Percentiles rank a stretch among this genome's conserved stretches.
phyloP scores from a whole-genome alignment of 495 filamentous ascomycete species.

The Chaetomium fimeti region DNA sequence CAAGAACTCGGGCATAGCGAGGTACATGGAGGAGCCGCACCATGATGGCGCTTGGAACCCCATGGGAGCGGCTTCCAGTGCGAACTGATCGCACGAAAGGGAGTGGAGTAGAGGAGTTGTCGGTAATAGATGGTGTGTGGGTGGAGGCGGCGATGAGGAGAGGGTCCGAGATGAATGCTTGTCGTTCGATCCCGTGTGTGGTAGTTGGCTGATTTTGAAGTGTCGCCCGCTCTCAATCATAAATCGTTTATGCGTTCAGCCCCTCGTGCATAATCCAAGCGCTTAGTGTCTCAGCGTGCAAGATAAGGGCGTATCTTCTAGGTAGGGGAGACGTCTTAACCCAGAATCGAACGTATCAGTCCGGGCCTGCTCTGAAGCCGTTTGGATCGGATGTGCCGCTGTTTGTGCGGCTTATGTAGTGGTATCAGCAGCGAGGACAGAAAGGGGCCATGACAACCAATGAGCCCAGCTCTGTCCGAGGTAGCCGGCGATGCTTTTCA shows the following conservation, averaged over 20 bases:
- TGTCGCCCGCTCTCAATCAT: not conserved
- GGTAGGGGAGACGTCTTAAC: too few species aligned
- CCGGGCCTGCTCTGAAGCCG: too few species aligned
- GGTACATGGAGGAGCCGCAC: conserved; percentile 7
- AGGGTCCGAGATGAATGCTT: not conserved
- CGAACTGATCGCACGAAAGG: not conserved
- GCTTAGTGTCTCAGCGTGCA: too few species aligned
- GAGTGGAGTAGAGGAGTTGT: not conserved
- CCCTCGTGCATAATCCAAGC: not conserved
- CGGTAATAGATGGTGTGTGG: not conserved
- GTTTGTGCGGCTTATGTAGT: conserved; percentile 28
- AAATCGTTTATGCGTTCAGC: not conserved
- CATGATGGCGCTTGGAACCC: conserved; percentile 9
- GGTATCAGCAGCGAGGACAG: conserved; percentile 27
- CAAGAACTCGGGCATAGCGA: conserved; percentile 4
- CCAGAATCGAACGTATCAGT: too few species aligned
- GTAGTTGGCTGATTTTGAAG: not conserved
- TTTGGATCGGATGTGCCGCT: not conserved
- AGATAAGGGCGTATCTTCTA: too few species aligned
- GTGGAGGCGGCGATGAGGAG: not conserved
- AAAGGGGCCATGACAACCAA: conserved; percentile 30
- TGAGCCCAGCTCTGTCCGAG: conserved; percentile 37
- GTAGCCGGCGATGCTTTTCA: conserved; percentile 38
- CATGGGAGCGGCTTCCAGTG: not conserved
- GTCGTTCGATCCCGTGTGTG: not conserved